A percentile compares a stretch with the other conserved stretches of the same genome.
These are phyloP conservation scores for Tricholoma hemisulphureum DNA, from an alignment of 768 basidiomycete species.

Conservation along the genomic window DNA sequence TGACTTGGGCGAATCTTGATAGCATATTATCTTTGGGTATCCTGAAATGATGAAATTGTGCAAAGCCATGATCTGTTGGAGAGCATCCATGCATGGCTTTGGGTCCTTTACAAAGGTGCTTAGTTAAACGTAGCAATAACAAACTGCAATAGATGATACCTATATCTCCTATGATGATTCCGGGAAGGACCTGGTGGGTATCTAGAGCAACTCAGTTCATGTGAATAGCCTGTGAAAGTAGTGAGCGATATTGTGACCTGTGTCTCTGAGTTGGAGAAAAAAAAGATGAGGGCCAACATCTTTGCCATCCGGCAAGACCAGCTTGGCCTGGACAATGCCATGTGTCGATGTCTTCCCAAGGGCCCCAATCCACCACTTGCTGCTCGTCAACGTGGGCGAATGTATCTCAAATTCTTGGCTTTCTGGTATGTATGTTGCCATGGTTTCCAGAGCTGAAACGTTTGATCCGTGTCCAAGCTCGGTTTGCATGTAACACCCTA, in stretches of 20 bases:
- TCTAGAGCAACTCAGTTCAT: conserved; percentile 35
- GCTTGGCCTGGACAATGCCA: conserved; percentile 72
- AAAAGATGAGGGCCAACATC: conserved; percentile 75
- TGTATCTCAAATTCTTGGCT: conserved; percentile 72
- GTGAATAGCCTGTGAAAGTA: not conserved
- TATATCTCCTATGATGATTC: conserved; percentile 68
- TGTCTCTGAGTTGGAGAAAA: conserved; percentile 63
- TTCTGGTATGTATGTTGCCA: conserved; percentile 69
- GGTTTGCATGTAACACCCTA: conserved; percentile 75
- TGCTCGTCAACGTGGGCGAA: conserved; percentile 70
- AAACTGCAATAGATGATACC: conserved; percentile 34
- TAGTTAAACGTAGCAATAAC: not conserved
- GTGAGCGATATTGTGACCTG: conserved; percentile 40
- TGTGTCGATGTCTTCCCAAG: conserved; percentile 73
- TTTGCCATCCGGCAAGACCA: conserved; percentile 59
- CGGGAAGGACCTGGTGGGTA: conserved; percentile 57
- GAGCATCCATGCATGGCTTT: conserved; percentile 52
- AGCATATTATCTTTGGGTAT: conserved; percentile 74
- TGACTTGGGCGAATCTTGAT: conserved; percentile 69
- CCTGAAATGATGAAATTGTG: conserved; percentile 60
- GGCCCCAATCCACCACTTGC: conserved; percentile 83
- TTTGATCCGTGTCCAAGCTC: conserved; percentile 80
- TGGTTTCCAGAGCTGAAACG: conserved; percentile 68
- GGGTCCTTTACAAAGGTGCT: conserved; percentile 41
- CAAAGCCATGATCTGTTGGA: conserved; percentile 66